Base-by-base conservation (phyloP, 2,329 filamentous ascomycete genomes). In the Diatrype stigma region DNA sequence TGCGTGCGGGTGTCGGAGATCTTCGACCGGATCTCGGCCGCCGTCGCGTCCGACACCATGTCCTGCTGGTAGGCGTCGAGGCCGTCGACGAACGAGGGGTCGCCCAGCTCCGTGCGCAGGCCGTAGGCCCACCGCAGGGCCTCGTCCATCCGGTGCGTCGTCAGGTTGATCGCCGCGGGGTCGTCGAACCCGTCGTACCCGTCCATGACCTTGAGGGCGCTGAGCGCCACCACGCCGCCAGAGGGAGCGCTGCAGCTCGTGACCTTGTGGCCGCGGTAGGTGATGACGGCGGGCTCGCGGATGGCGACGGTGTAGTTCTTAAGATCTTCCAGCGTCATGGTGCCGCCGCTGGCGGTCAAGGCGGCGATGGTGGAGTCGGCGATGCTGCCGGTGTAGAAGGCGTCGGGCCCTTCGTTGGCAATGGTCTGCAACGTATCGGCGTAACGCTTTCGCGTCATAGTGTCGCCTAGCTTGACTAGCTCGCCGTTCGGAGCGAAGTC, bases 91-190 rank as follows among this genome's bases (percentile, higher is more conserved):
- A 88, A 95, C 0, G 72, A 73, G 0, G 91, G 91, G 58, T 96
- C 91, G 1, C 89, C 91, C 0, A 96, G 77, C 30, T 87, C 52
- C 1, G 81, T 78, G 47, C 90, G 81, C 74, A 86, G 71, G 2
- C 86, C 90, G 60, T 95, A 96, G 0, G 84, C 89, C 63, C 92
- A 96, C 7, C 87, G 77, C 53, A 95, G 87, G 1, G 89, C 86
- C 73, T 96, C 90, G 56, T 93, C 85, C n/a, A 96, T 71, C 0
- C 86, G 77, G 64, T 96, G 90, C 0, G 87, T 89, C 37, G 84
- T 89, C 0, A 90, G 64, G 56, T 79, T 78, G 45, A 73, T 71
- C 2, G 74, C 70, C 1, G 73, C 69, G 1, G 77, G 69, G 12
- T 82, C 71, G 17, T 82, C 84, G 45, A 93, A 84, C 21, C 74